Base-by-base conservation (phyloP, 148 eudicot species). In the Fagopyrum tataricum region DNA sequence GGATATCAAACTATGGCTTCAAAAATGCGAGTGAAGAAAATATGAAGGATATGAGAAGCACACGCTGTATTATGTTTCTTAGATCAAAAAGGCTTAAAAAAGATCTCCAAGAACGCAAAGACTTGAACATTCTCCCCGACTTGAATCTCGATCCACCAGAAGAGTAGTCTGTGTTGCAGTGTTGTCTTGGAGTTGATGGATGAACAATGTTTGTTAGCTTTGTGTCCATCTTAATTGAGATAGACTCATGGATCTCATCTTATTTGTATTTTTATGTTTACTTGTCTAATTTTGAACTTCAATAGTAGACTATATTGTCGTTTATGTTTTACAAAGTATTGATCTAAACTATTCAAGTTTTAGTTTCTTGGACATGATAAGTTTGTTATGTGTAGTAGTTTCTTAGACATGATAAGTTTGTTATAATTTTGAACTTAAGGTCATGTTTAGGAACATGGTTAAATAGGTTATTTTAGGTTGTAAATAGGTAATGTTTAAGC, bases 11-110 rank as follows among this genome's bases (percentile, higher is more conserved):
- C 14, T 82, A 73, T 20, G 79, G 79, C 48, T 89, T 85, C 61
- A 23, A 5, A 1, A 61, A 20, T 7, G 21, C 83, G 1, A 62
- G 77, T 1, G 43, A 56, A 0, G 24, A 39, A 1, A 43, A 70
- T 46, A 49, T 20, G 37, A 73, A 49, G 14, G 79, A 84, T 7
- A 59, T 87, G 13, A 70, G 9, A 26, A 24, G 4, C 6, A 40
- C 70, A 17, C 85, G 84, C 70, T 80, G 83, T 14, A 15, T 89
- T 12, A 87, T 78, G 86, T 85, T 89, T 72, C 90, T 85, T 10
- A 79, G 64, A 49, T 80, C 87, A 12, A 9, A 74, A 12, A 79
- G 93, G 58, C 43, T 89, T 11, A 82, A 82, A 37, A 88, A 88
- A 72, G 4, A 7, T n/a, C 20, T 78, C 15, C 43, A 7, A 59